Evolutionary conservation across 164 flowering plant genomes (phyloP), one percentile per base, ranked within the genome.

Genomic region (Sextonia rubra): DNA sequence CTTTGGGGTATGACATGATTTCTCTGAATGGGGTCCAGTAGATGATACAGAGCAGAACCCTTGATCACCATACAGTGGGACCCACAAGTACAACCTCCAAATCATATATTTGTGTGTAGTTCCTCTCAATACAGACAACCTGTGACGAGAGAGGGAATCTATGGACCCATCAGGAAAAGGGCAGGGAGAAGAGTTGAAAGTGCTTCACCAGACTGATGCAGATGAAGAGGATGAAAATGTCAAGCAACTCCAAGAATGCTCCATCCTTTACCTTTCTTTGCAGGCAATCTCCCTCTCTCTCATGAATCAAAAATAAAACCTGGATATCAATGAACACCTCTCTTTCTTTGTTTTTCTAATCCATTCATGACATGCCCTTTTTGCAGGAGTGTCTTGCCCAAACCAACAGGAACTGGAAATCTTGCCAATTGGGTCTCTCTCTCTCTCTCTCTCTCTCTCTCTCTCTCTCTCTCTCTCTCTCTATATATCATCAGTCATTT

Each of bases 191-290:
- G 37, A 20, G 37, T 26, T 15, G n/a, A 64, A 64, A 64, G n/a
- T 52, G 20, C 82, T 85, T 69, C 98, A 92, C 70, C 89, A 83
- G 74, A 77, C 55, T 56, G 93, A 87, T 24, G 87, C 90, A 20
- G 96, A 89, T 48, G 97, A 92, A 48, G 97, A 92, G 0, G 96
- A 94, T 67, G 97, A 88, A 68, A 90, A 74, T 78, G 94, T 92
- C 73, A 94, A 88, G 83, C 94, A 94, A 80, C 98, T 94, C 56
- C 32, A 78, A 32, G 87, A 94, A 63, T 94, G 97, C 73, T 89
- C 97, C 56, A 62, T 80, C 68, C 56, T 87, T 72, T 92, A 92
- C 84, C 77, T 94, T 30, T 79, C 89, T 24, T 76, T 94, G 30
- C 98, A 91, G 94, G 98, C 91, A 56, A 44, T 3, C 25, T n/a